Evolutionary conservation across 768 basidiomycete genomes (phyloP).

Genomic region (Chalciporus piperatus): DNA sequence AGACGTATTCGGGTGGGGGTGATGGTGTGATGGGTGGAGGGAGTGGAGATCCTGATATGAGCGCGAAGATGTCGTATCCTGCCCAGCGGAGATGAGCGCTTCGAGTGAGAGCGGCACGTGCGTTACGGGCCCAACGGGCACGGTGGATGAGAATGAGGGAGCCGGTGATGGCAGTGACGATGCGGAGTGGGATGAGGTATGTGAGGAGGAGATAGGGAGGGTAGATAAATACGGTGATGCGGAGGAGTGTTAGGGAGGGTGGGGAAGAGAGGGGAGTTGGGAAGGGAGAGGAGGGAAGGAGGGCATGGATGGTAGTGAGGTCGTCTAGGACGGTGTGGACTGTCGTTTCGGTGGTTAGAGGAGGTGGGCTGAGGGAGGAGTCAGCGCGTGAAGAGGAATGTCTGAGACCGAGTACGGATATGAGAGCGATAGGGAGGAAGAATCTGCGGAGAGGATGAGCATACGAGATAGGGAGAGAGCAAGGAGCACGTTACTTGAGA

Average conservation of each 20-base stretch:
- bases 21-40: slow-evolving; percentile 35
- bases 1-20: slow-evolving; percentile 31
- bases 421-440: slow-evolving; percentile 51
- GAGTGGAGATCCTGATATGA: slow-evolving; percentile 54
- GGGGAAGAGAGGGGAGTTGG: slow-evolving; percentile 16
- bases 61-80: slow-evolving; percentile 48
- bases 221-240: slow-evolving; percentile 54
- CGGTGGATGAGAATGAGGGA: slow-evolving; percentile 58
- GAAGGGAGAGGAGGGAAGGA: slow-evolving; percentile 43
- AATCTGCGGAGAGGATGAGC: slow-evolving; percentile 40
- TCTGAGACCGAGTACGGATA: slow-evolving; percentile 37
- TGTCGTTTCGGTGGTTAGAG: slow-evolving; percentile 51
- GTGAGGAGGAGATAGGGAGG: slow-evolving; percentile 67
- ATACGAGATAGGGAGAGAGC: fast-evolving
- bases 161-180: slow-evolving; percentile 59
- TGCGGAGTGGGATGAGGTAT: slow-evolving; percentile 56
- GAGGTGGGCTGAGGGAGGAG: slow-evolving; percentile 13
- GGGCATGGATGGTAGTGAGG: slow-evolving; percentile 59
- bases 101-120: slow-evolving; percentile 55
- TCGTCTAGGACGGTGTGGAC: slow-evolving; percentile 59
- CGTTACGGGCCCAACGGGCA: slow-evolving; percentile 62
- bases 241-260: slow-evolving; percentile 42
- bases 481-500: slow-evolving; percentile 43
- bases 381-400: slow-evolving; percentile 23
- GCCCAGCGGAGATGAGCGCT: slow-evolving; percentile 70